Evolutionary conservation across 371 early-diverging fungal genomes (phyloP), one percentile per base, ranked within the genome.

Genomic region (Apophysomyces variabilis): DNA sequence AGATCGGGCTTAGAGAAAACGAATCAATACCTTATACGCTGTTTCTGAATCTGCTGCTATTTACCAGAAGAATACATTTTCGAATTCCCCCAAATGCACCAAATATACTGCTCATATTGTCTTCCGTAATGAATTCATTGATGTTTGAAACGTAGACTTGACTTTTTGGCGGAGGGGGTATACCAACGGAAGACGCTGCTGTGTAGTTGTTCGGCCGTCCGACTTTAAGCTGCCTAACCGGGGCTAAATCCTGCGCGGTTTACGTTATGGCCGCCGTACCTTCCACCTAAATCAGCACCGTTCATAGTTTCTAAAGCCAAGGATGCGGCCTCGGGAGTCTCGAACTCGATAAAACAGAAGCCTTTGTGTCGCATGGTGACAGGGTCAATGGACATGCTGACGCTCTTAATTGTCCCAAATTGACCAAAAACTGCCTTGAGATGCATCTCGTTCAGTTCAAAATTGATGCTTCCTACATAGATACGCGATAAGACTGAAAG

Each of bases 271-370:
- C 12, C 38, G 37, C 13, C 43, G 36, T 69, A 75, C 76, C 76
- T 65, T 65, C 77, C 77, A 38, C 77, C 77, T 47, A 77, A 60
- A 60, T 77, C 77, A 13, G 67, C 70, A 13, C 77, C 77, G 60
- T 77, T 66, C 74, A 77, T 73, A 5, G 69, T 71, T 32, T 90
- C 88, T 56, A 93, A 72, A 3, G 94, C 93, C 66, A 93, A 66
- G 38, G 81, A 74, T 0, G 93, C 93, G 1, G 92, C 91, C 69
- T 95, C 95, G 0, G 95, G 94, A 14, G 87, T 83, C 38, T 93
- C 92, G 65, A 84, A 95, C 71, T 95, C 94, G 16, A 95, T 84
- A 75, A 95, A 95, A 68, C 93, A 92, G 71, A 87, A 95, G 12
- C 95, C 95, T 66, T 92, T 92, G 78, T 95, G 95, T 50, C 86